Conservation (phyloP, 192 early-diverging fungal species). For the Coemansia sp. region DNA sequence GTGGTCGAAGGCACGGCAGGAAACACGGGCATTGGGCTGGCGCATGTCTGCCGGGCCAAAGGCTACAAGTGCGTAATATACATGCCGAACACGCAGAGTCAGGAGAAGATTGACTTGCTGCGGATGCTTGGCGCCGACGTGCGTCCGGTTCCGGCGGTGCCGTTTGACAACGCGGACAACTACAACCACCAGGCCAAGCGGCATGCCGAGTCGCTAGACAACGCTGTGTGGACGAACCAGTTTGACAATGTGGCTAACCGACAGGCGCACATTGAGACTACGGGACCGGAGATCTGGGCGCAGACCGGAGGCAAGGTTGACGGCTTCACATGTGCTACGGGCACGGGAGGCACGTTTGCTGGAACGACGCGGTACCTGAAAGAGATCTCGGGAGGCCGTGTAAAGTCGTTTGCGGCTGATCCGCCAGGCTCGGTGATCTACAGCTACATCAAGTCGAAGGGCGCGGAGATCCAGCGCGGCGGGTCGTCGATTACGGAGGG, state of each 20-base stretch:
- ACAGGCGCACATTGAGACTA: slow-evolving; percentile 91
- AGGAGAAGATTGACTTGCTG: slow-evolving; percentile 93
- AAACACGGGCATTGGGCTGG: slow-evolving; percentile 96
- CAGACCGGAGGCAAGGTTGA: slow-evolving; percentile 81
- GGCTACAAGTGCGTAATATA: slow-evolving; percentile 96
- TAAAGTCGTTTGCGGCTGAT: slow-evolving; percentile 85
- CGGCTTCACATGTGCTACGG: slow-evolving; percentile 89
- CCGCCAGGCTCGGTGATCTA: slow-evolving; percentile 93
- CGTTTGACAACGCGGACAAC: slow-evolving; percentile 88
- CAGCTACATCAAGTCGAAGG: slow-evolving; percentile 72
- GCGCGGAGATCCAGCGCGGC: slow-evolving; percentile 64
- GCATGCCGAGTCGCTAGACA: slow-evolving; percentile 72
- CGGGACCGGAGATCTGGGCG: slow-evolving; percentile 91
- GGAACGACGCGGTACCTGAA: slow-evolving; percentile 83
- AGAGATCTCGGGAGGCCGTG: slow-evolving; percentile 61
- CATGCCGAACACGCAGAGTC: slow-evolving; percentile 96
- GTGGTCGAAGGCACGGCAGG: slow-evolving; percentile 85
- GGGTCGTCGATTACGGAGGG: slow-evolving; percentile 93
- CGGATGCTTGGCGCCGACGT: slow-evolving; percentile 93
- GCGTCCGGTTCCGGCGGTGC: slow-evolving; percentile 87
- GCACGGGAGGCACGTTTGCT: slow-evolving; percentile 90
- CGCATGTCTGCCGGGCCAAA: slow-evolving; percentile 89
- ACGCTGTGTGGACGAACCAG: slow-evolving; percentile 96
- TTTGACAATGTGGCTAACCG: slow-evolving; percentile 93
- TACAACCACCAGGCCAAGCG: slow-evolving; percentile 92